phyloP scores from a whole-genome alignment of 2,329 filamentous ascomycete genomes.

The Ophiostoma pallidulum region DNA sequence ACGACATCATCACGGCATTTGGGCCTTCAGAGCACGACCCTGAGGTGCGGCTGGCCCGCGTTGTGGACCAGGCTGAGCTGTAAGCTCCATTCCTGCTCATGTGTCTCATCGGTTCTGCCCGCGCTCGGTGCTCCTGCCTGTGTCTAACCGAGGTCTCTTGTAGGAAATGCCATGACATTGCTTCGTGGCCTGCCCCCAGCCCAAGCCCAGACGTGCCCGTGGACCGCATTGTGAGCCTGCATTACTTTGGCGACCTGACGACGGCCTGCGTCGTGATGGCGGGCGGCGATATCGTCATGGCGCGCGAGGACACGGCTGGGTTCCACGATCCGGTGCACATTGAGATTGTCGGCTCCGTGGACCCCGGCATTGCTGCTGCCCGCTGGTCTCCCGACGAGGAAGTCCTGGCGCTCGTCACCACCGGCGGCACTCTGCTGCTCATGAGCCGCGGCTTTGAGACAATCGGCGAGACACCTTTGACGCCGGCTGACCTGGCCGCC shows the following conservation, averaged over 20 bases:
- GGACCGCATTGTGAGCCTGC: conserved; percentile 69
- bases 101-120: not conserved
- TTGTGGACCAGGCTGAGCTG: conserved; percentile 25
- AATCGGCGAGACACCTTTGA: conserved; percentile 64
- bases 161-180: conserved; percentile 41
- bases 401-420: conserved; percentile 70
- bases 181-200: conserved; percentile 82
- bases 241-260: conserved; percentile 73
- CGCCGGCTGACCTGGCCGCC: conserved; percentile 66
- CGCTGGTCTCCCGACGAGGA: conserved; percentile 95
- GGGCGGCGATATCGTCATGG: conserved; percentile 82
- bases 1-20: conserved; percentile 73
- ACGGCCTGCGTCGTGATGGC: conserved; percentile 76
- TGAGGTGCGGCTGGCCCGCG: conserved; percentile 60
- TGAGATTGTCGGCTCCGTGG: conserved; percentile 90
- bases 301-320: conserved; percentile 54
- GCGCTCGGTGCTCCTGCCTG: not conserved
- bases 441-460: conserved; percentile 91
- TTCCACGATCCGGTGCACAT: conserved; percentile 62
- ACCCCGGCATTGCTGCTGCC: conserved; percentile 81
- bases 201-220: conserved; percentile 64
- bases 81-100: not conserved
- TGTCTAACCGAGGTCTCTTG: not conserved
- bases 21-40: conserved; percentile 64
- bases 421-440: conserved; percentile 65